phyloP scores from a whole-genome alignment of 257 asterid species.

The Lithospermum erythrorhizon region DNA sequence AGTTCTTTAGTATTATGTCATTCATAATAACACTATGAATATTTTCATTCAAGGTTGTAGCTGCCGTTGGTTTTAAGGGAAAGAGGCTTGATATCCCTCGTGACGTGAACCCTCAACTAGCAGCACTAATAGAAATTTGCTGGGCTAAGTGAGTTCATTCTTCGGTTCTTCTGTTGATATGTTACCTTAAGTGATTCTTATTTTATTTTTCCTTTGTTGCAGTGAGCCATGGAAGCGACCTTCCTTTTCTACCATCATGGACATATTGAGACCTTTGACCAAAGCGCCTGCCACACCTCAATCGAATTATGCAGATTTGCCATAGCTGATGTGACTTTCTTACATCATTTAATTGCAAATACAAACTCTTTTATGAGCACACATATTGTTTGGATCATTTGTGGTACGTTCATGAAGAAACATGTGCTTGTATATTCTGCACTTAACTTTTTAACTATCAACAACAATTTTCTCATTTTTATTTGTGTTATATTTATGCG shows the following conservation, averaged over 20 bases:
- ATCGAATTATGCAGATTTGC: slow-evolving; percentile 36
- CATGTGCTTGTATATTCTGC: no score
- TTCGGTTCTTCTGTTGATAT: slow-evolving; percentile 7
- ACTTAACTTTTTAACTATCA: no score
- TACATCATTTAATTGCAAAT: not conserved
- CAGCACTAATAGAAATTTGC: slow-evolving; percentile 70
- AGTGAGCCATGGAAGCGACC: slow-evolving; percentile 96
- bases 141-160: slow-evolving; percentile 66
- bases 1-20: not conserved
- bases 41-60: slow-evolving; percentile 58
- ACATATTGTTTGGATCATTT: not conserved
- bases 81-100: slow-evolving; percentile 75
- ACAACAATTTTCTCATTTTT: no score
- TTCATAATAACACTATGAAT: not conserved
- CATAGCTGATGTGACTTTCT: slow-evolving; percentile 22
- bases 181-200: not conserved
- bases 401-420: slow-evolving; percentile 7
- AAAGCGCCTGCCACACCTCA: slow-evolving; percentile 40
- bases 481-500: no score
- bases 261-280: slow-evolving; percentile 51
- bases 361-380: not conserved
- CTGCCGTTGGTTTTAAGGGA: slow-evolving; percentile 82
- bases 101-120: slow-evolving; percentile 64
- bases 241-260: slow-evolving; percentile 76
- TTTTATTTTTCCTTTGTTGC: slow-evolving; percentile 17